Evolutionary conservation across 164 flowering plant species (phyloP).

Genomic region (Vitis amurensis): DNA sequence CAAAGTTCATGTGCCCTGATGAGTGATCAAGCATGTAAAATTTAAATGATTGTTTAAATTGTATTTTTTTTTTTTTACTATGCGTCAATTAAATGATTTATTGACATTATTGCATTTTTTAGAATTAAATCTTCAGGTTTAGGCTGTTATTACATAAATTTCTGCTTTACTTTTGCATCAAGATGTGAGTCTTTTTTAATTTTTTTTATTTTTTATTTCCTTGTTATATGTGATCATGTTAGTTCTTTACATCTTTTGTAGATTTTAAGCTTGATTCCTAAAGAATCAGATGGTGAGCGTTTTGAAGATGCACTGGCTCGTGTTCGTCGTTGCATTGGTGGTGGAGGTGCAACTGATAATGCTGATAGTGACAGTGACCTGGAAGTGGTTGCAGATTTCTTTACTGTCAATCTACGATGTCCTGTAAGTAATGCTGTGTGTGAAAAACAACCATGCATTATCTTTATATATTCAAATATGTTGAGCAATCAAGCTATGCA

Average conservation of each 20-base stretch:
- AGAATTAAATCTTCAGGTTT: too few species aligned
- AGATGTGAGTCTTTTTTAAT: neutral
- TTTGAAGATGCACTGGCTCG: conserved; percentile 96
- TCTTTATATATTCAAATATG: too few species aligned
- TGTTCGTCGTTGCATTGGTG: conserved; percentile 87
- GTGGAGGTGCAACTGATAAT: conserved; percentile 72
- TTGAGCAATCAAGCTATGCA: too few species aligned
- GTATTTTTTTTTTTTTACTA: too few species aligned
- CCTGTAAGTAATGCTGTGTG: conserved; percentile 60
- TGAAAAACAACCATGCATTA: neutral
- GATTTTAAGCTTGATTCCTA: conserved; percentile 79
- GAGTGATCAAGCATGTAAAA: too few species aligned
- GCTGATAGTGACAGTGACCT: conserved; percentile 94
- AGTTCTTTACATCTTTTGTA: conserved; percentile 14
- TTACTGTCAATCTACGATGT: conserved; percentile 83
- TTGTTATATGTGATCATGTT: neutral
- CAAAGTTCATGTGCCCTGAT: too few species aligned
- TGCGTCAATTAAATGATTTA: too few species aligned
- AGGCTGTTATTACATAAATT: too few species aligned
- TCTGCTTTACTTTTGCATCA: too few species aligned
- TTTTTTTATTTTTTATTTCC: neutral
- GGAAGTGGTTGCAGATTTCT: conserved; percentile 86
- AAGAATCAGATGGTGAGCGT: conserved; percentile 74
- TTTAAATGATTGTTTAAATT: too few species aligned
- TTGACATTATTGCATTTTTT: too few species aligned